A percentile compares a stretch with the other conserved stretches of the same genome.
phyloP scores from a whole-genome alignment of 768 basidiomycete species.

The Boletus barrowsii region DNA sequence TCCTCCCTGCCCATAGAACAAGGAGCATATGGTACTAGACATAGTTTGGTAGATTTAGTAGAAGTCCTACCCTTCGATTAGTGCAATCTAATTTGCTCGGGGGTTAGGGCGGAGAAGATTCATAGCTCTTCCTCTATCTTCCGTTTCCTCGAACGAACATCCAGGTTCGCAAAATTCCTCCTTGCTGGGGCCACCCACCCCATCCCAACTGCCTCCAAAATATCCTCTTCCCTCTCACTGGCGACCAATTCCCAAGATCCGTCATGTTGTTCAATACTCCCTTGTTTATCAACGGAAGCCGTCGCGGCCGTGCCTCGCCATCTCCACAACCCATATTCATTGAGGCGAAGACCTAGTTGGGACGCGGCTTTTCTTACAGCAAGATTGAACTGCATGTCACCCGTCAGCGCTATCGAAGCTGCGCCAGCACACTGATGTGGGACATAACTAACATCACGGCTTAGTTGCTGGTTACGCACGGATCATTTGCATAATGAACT shows the following conservation, averaged over 20 bases:
- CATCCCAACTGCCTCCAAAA: constrained; percentile 24
- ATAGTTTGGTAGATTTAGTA: background rate
- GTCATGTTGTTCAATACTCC: constrained; percentile 6
- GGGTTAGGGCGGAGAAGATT: background rate
- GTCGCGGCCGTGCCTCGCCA: constrained; percentile 34
- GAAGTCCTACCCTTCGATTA: constrained; percentile 12
- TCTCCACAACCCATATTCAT: constrained; percentile 65
- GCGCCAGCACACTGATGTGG: constrained; percentile 39
- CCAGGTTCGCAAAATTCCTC: constrained; percentile 23
- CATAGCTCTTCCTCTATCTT: background rate
- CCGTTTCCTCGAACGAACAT: constrained; percentile 1
- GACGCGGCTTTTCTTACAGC: constrained; percentile 42
- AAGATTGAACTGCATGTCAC: constrained; percentile 48
- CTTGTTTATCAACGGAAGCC: background rate
- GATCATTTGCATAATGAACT: background rate
- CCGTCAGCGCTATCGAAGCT: constrained; percentile 53
- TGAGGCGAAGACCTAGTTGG: constrained; percentile 46
- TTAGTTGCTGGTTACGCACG: background rate
- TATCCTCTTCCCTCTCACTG: constrained; percentile 25
- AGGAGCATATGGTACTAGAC: constrained; percentile 83
- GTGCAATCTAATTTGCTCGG: constrained; percentile 3
- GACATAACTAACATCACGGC: constrained; percentile 14
- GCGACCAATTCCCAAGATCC: constrained; percentile 25
- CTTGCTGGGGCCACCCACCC: constrained; percentile 27
- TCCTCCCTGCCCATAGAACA: constrained; percentile 74